Base-by-base conservation (phyloP, 208 protist genomes). In the Acanthamoeba rhysodes region DNA sequence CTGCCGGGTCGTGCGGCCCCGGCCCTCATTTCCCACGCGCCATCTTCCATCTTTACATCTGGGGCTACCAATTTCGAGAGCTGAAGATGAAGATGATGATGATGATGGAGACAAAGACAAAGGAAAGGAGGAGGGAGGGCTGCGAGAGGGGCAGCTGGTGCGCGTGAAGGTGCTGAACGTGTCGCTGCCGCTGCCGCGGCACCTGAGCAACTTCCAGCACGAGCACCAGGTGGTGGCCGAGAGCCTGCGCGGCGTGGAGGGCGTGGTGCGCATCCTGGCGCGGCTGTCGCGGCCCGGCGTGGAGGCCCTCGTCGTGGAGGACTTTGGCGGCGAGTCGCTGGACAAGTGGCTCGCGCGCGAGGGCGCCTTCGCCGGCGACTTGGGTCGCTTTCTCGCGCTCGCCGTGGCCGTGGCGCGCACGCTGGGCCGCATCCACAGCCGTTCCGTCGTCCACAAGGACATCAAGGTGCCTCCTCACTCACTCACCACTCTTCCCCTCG, bases 201-300 rank as follows among this genome's bases (percentile, higher is more conserved):
- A 92, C 24, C 85, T 92, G 0, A 57, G 22, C 85, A 92, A 92
- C 85, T 92, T 92, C 24, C 85, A 92, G 7, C 85, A 92, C 55
- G 85, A 92, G 29, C 48, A 92, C 59, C 37, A 92, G 29, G 72
- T 92, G 2, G 85, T 92, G 0, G 41, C 29, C 80, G 6, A 20
- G 32, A 20, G 12, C 48, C 41, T n/a, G n/a, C n/a, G 22, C 14
- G 70, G 29, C 29, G 84, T 90, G 45, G 12, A 2, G 3, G 84
- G 84, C 45, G 84, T 90, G n/a, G 84, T 66, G 55, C 18, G 20
- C 8, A 37, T 90, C 29, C 8, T 48, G 20, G 84, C 12, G 3
- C n/a, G 84, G 10, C 24, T 90, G 22, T 90, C 84, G 32, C 55
- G 53, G 50, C 84, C 41, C 18, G 34, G 34, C 84, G 14, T 68